Conservation (phyloP, 2,329 filamentous ascomycete genomes). For the Fusarium annulatum region DNA sequence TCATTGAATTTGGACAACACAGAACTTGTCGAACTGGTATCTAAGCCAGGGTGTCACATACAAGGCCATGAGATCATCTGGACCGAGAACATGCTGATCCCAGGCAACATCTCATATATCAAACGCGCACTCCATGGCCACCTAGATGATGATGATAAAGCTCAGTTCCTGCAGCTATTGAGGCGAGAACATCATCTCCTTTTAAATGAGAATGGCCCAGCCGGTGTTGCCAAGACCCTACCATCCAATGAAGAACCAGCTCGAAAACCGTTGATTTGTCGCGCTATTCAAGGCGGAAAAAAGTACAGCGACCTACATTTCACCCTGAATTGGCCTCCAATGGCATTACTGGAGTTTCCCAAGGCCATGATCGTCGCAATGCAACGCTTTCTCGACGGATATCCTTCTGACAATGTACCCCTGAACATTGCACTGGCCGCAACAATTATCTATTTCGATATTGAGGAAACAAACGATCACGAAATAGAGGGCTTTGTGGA, state of each 20-base stretch:
- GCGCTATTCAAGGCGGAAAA: background rate
- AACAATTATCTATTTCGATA: background rate
- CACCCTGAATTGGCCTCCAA: background rate
- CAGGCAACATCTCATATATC: background rate
- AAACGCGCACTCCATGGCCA: background rate
- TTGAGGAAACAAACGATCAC: accelerated
- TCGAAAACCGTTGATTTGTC: background rate
- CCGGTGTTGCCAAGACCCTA: background rate
- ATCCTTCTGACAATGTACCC: background rate
- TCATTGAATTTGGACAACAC: background rate
- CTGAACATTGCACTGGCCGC: constrained; percentile 2
- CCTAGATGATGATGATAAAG: accelerated
- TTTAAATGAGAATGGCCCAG: accelerated
- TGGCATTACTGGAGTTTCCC: background rate
- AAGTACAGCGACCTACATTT: background rate
- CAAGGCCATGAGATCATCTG: background rate
- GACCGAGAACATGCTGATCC: background rate
- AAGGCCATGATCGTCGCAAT: background rate
- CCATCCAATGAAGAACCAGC: background rate
- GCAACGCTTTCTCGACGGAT: accelerated
- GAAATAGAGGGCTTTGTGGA: background rate
- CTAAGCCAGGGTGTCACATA: accelerated
- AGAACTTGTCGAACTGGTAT: background rate
- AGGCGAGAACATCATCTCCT: background rate
- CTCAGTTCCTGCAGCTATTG: accelerated